Evolutionary conservation across 108 stramenopile species (phyloP).

Genomic region (Cyclotella cryptica): DNA sequence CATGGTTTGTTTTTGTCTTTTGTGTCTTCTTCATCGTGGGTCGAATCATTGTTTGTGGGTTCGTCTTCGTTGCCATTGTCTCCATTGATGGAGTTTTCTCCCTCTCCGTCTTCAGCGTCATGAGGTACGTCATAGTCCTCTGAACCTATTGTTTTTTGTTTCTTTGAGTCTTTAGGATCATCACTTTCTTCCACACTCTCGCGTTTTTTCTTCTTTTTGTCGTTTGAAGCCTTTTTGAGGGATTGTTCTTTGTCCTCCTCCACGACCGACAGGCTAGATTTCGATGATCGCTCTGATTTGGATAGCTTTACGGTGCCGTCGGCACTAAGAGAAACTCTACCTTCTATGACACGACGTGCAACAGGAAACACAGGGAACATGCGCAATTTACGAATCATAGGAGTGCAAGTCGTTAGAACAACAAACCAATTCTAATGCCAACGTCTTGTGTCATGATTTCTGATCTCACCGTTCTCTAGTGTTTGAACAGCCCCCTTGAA

Average conservation of each 20-base stretch:
- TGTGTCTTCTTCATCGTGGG: constrained; percentile 29
- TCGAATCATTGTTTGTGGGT: constrained; percentile 15
- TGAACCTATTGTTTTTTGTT: constrained; percentile 8
- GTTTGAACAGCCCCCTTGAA: constrained; percentile 80
- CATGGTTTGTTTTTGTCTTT: constrained; percentile 76
- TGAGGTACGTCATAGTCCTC: constrained; percentile 6
- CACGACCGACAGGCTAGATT: background rate
- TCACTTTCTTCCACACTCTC: constrained; percentile 25
- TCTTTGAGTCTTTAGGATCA: constrained; percentile 8
- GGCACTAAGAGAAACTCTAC: constrained; percentile 56
- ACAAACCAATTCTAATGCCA: background rate
- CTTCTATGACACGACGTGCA: background rate
- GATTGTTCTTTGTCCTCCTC: constrained; percentile 15
- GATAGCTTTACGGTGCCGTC: constrained; percentile 70
- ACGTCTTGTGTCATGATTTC: background rate
- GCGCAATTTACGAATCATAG: background rate
- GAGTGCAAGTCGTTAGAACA: background rate
- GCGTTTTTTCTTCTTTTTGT: constrained; percentile 44
- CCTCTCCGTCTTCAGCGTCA: constrained; percentile 33
- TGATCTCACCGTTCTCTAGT: constrained; percentile 56
- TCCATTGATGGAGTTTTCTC: constrained; percentile 22
- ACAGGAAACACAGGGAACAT: too few species aligned
- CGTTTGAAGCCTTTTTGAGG: constrained; percentile 53
- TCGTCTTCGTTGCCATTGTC: constrained; percentile 22
- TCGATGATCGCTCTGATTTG: constrained; percentile 47